Evolutionary conservation across 148 eudicot genomes (phyloP).

Genomic region (Camellia sinensis): DNA sequence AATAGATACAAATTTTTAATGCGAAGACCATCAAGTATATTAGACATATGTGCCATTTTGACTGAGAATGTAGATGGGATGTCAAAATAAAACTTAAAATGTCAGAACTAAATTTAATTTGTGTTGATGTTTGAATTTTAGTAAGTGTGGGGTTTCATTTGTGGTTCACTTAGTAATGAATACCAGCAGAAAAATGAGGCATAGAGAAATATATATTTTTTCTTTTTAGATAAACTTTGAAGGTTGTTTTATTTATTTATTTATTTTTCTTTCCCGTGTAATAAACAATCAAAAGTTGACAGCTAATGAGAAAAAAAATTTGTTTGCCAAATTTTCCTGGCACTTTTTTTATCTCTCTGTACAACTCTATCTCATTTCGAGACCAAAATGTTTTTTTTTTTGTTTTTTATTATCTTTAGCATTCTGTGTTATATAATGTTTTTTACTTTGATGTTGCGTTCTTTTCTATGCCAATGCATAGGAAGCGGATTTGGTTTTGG

Average conservation of each 20-base stretch:
- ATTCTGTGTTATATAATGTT: not conserved
- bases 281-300: not conserved
- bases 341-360: not conserved
- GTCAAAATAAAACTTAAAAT: not conserved
- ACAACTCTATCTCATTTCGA: not conserved
- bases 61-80: not conserved
- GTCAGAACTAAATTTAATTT: not conserved
- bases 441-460: not conserved
- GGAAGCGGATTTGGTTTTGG: constrained; percentile 98
- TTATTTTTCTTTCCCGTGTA: not conserved
- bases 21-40: not conserved
- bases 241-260: not conserved
- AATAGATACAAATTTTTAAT: too few species aligned
- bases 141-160: not conserved
- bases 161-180: not conserved
- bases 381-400: not conserved
- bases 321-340: not conserved
- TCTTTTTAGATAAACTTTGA: not conserved
- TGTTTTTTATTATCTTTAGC: not conserved
- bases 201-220: not conserved
- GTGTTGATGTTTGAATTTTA: not conserved
- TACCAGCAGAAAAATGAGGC: not conserved
- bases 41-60: not conserved
- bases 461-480: constrained; percentile 11
- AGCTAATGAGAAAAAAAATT: not conserved